Evolutionary conservation across 2,329 filamentous ascomycete genomes (phyloP), one percentile per base, ranked within the genome.

Genomic region (Talaromyces sp.): DNA sequence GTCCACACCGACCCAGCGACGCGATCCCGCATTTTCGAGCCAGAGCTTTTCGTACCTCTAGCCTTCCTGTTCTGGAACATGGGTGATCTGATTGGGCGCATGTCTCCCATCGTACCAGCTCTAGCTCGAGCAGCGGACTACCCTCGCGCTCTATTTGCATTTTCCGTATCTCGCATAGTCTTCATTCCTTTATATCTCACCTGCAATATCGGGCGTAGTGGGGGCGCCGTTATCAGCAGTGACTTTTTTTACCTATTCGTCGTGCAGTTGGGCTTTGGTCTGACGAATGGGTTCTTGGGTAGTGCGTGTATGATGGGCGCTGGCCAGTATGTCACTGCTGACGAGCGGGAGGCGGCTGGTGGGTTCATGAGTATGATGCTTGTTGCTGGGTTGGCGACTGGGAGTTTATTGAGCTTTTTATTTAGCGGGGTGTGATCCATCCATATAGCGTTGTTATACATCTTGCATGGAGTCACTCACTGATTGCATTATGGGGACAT

Each of bases 281-380:
- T 92, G 40, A 90, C 87, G 9, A 98, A 93, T 72, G 95, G 95
- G 1, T 98, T 90, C 82, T 76, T 99, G 14, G 89, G 90, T 33
- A 91, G 90, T 62, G 89, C 85, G 68, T 92, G 90, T 75, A 98
- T 99, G 93, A 96, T 98, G 86, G 89, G 89, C 0, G 89, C 92
- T 0, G 86, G 84, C 0, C 86, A 90, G 67, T 93, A 88, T 85
- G 93, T 98, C 0, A 88, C 88, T 3, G 85, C 88, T 1, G 86
- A 88, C 9, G 93, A 99, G 79, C 83, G 90, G 37, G 92, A 96
- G 78, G 93, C 92, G 5, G 88, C 92, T 0, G 95, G 93, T 54
- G 92, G 90, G 1, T 98, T 98, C 74, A 98, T 99, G 95, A 89
- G 90, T 3, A 76, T 97, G 66, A 92, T 89, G 74, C 84, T 98